A percentile compares a stretch with the other conserved stretches of the same genome.
Conservation (phyloP, 257 asterid genomes). For the Solanum lycopersicoides region DNA sequence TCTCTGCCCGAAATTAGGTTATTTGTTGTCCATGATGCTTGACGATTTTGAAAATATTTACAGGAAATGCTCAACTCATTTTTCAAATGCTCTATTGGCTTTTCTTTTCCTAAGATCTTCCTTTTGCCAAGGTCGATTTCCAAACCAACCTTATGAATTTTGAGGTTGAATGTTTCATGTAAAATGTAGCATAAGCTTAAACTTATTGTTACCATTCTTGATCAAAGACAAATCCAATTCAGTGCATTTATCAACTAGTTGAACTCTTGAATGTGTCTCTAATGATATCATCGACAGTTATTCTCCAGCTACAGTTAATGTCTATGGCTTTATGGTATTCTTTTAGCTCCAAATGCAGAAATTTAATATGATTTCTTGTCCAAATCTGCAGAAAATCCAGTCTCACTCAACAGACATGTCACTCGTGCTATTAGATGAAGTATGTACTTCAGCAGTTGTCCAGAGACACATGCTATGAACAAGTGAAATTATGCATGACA, state of each 20-base stretch:
- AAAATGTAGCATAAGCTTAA: neutral
- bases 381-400: slow-evolving; percentile 69
- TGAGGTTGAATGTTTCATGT: neutral
- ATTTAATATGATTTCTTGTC: slow-evolving; percentile 4
- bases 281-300: neutral
- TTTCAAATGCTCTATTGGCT: neutral
- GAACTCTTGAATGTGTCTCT: neutral
- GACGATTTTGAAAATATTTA: neutral
- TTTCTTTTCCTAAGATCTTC: neutral
- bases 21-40: neutral
- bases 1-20: neutral
- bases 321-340: slow-evolving; percentile 3
- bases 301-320: neutral
- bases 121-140: neutral
- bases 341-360: neutral
- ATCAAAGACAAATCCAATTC: neutral
- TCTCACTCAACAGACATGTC: slow-evolving; percentile 65
- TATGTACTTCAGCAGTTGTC: slow-evolving; percentile 17
- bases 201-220: neutral
- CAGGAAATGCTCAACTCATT: neutral
- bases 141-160: neutral
- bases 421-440: slow-evolving; percentile 89
- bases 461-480: neutral
- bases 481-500: neutral
- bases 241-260: neutral